A percentile compares a stretch with the other conserved stretches of the same genome.
These are phyloP conservation scores for Oenanthe javanica DNA, from an alignment of 140 eudicot genomes.

Conservation along the genomic window DNA sequence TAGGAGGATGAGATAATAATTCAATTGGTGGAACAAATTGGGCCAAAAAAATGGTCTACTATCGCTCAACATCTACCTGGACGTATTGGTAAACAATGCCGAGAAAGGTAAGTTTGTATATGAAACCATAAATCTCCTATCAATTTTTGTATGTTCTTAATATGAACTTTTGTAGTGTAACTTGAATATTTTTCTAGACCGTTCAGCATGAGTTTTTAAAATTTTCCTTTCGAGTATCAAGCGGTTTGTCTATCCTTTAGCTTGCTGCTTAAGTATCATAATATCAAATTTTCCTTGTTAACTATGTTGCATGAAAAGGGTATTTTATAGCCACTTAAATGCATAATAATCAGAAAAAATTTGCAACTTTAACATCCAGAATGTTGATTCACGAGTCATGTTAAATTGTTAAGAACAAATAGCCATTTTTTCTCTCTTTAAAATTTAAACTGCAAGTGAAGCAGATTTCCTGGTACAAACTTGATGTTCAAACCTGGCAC, in stretches of 20 bases:
- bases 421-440: not conserved
- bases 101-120: constrained; percentile 52
- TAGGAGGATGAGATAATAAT: constrained; percentile 81
- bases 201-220: not conserved
- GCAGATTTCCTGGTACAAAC: not conserved
- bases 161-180: not conserved
- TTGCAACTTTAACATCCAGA: not conserved
- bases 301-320: not conserved
- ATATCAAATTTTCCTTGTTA: not conserved
- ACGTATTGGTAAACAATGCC: constrained; percentile 91
- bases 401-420: not conserved
- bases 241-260: not conserved
- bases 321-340: not conserved
- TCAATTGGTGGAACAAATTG: constrained; percentile 49
- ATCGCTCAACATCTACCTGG: constrained; percentile 80
- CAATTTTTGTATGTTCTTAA: not conserved
- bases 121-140: not conserved
- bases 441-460: not conserved
- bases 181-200: not conserved
- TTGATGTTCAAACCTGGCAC: not conserved
- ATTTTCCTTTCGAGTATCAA: not conserved
- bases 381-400: not conserved
- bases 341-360: not conserved
- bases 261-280: not conserved
- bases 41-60: constrained; percentile 88